Conservation (phyloP, 1,284 basidiomycete species). For the Tremellales sp. region DNA sequence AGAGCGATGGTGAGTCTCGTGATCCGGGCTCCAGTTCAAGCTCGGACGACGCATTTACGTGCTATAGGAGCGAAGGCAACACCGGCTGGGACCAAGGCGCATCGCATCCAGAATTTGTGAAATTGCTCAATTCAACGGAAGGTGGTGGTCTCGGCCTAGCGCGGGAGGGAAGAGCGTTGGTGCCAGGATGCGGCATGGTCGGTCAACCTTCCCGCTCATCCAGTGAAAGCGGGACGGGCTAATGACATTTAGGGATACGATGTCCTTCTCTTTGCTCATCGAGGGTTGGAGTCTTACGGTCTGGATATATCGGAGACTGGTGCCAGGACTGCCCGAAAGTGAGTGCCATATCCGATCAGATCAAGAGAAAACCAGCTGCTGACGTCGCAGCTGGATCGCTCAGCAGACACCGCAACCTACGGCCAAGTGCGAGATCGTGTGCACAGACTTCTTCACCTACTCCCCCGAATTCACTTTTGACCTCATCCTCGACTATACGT, state of each 20-base stretch:
- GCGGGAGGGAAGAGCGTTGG: slow-evolving; percentile 56
- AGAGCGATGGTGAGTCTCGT: no score
- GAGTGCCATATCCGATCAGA: slow-evolving; percentile 13
- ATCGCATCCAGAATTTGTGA: slow-evolving; percentile 57
- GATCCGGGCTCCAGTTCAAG: no score
- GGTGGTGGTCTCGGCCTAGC: slow-evolving; percentile 52
- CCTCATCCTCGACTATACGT: slow-evolving; percentile 67
- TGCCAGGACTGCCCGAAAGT: slow-evolving; percentile 55
- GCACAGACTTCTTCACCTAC: slow-evolving; percentile 58
- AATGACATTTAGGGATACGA: slow-evolving; percentile 65
- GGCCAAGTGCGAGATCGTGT: slow-evolving; percentile 36
- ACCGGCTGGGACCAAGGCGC: slow-evolving; percentile 64
- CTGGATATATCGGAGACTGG: slow-evolving; percentile 60
- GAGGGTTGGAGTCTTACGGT: slow-evolving; percentile 55
- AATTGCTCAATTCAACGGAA: slow-evolving; percentile 54
- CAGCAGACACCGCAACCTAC: background rate
- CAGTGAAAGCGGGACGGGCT: background rate
- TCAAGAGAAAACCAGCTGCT: slow-evolving; percentile 1
- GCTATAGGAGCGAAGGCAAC: slow-evolving; percentile 57
- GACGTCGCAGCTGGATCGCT: slow-evolving; percentile 22
- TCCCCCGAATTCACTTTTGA: slow-evolving; percentile 53
- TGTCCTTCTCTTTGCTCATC: slow-evolving; percentile 55
- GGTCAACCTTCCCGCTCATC: background rate
- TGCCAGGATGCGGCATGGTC: slow-evolving; percentile 69
- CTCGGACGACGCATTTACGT: no score